These are phyloP conservation scores for Wickerhamomyces chambardii DNA, from an alignment of 805 yeast genomes.

Conservation along the genomic window DNA sequence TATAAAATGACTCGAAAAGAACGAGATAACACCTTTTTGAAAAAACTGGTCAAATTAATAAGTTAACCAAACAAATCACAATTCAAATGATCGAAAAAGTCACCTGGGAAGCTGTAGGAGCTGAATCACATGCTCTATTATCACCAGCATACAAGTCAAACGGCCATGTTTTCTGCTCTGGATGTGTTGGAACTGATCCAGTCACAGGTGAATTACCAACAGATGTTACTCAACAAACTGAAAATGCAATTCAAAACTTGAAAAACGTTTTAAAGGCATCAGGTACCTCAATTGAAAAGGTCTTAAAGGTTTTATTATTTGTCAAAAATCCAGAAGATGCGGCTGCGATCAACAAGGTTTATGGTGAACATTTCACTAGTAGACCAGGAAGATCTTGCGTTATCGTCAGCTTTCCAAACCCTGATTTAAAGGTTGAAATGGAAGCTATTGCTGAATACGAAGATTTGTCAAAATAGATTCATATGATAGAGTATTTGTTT, in stretches of 20 bases:
- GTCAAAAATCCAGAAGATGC: constrained; percentile 34
- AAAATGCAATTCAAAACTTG: constrained; percentile 32
- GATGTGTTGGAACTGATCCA: constrained; percentile 32
- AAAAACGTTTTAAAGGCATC: constrained; percentile 30
- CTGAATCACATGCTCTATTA: constrained; percentile 20
- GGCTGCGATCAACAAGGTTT: constrained; percentile 33
- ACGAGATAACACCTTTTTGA: no score
- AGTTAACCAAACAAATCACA: no score
- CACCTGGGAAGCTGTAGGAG: constrained; percentile 25
- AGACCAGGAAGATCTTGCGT: constrained; percentile 48
- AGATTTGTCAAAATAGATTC: no score
- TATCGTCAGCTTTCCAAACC: constrained; percentile 41
- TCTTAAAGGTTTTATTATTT: constrained; percentile 41
- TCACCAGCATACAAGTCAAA: constrained; percentile 32
- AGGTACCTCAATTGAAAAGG: constrained; percentile 36
- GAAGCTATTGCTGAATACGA: constrained; percentile 34
- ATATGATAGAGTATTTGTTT: no score
- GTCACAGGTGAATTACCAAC: constrained; percentile 31
- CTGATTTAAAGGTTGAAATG: constrained; percentile 39
- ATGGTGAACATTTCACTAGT: constrained; percentile 33
- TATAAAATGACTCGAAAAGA: no score
- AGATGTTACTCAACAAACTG: constrained; percentile 35
- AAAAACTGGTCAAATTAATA: no score
- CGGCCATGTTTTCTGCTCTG: constrained; percentile 40
- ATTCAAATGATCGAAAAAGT: constrained; percentile 18